Evolutionary conservation across 768 basidiomycete genomes (phyloP).

Genomic region (Suillus americanus): DNA sequence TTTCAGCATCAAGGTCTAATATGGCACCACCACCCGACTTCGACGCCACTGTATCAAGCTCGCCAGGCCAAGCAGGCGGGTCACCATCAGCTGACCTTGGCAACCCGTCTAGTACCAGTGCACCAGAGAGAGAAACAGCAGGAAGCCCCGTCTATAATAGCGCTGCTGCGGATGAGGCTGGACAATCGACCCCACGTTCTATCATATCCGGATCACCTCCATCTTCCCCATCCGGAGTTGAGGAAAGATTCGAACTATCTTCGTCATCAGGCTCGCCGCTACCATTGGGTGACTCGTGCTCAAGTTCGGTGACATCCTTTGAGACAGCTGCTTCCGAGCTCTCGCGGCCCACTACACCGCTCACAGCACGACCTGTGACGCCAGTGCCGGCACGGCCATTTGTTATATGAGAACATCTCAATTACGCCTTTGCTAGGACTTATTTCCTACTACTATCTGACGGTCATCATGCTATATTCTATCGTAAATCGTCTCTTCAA

Average conservation of each 20-base stretch:
- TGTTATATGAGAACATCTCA: neutral
- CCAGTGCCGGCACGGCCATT: slow-evolving; percentile 21
- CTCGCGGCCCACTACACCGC: slow-evolving; percentile 2
- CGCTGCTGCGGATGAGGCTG: slow-evolving; percentile 1
- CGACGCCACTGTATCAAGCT: slow-evolving; percentile 25
- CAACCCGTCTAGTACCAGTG: neutral
- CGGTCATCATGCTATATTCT: neutral
- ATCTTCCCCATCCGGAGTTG: neutral
- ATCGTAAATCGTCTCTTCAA: too few relatives aligned
- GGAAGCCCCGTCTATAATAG: neutral
- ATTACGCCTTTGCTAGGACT: neutral
- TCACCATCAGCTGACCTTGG: neutral
- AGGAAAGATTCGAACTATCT: neutral
- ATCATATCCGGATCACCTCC: neutral
- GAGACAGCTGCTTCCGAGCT: slow-evolving; percentile 9
- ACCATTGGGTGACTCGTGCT: slow-evolving; percentile 10
- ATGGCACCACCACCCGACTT: slow-evolving; percentile 56
- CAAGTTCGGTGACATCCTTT: slow-evolving; percentile 17
- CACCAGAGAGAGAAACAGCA: neutral
- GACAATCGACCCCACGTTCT: neutral
- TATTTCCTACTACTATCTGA: neutral
- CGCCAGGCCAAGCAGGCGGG: neutral
- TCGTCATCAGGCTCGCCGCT: neutral
- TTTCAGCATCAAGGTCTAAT: slow-evolving; percentile 45
- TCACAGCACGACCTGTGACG: slow-evolving; percentile 17